Evolutionary conservation across 2,329 filamentous ascomycete genomes (phyloP), one percentile per base, ranked within the genome.

Genomic region (Knoxdaviesia capensis): DNA sequence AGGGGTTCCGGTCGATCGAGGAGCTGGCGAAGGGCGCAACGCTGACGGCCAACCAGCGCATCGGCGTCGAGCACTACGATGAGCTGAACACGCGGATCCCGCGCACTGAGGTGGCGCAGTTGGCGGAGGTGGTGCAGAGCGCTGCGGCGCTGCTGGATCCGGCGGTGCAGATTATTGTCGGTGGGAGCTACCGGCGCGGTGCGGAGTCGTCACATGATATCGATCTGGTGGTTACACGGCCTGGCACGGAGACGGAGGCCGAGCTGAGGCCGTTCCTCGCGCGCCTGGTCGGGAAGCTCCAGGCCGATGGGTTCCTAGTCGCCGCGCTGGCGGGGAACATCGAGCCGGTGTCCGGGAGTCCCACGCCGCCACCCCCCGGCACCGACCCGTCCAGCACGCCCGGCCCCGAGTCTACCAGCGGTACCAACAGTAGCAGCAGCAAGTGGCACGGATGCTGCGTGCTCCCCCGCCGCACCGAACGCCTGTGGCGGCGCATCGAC

Each of bases 401-500:
- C 20, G 20, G 20, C 20, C 20, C 20, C 2, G 20, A 20, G 20
- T 20, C 20, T 20, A 20, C 20, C 20, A 20, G 20, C 3, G 20
- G 61, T 20, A 20, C 63, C 10, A 49, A 52, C 8, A 49, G 51
- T 6, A 56, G 71, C 28, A 79, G 80, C 0, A 80, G 76, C 29
- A 92, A 90, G 60, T 94, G 85, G 84, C 83, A 92, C 48, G 87
- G 88, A 4, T 87, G 81, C 41, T 90, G 80, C 35, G 71, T 77
- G 7, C 62, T 93, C 0, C 80, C 82, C 0, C 44, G 51, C 41
- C 48, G 49, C 28, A 51, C 50, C 35, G 41, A 41, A 31, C 35
- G 39, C 5, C 55, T 71, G 1, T 94, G 85, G 86, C 70, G 86
- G 6, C 72, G 86, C 2, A 79, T 94, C 46, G 87, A 94, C 54